These are phyloP conservation scores for Pseudogymnoascus sp. DNA, from an alignment of 2,329 filamentous ascomycete genomes.

Conservation along the genomic window DNA sequence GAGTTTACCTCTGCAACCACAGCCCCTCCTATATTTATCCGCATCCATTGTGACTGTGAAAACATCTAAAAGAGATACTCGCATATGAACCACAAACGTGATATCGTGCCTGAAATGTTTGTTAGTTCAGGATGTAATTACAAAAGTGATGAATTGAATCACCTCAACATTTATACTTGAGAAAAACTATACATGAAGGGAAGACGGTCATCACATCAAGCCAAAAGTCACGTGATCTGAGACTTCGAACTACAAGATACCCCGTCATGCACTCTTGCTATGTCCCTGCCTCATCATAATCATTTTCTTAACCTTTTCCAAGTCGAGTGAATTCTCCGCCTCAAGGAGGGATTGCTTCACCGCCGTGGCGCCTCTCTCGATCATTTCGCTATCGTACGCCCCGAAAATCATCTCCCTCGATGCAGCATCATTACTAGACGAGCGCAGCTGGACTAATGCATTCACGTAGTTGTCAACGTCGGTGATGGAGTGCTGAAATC, in stretches of 20 bases:
- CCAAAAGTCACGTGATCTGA: background rate
- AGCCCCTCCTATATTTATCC: background rate
- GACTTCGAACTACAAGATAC: background rate
- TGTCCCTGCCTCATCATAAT: slow-evolving; percentile 28
- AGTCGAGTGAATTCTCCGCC: slow-evolving; percentile 26
- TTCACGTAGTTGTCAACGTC: slow-evolving; percentile 34
- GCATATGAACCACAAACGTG: background rate
- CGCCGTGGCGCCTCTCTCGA: slow-evolving; percentile 28
- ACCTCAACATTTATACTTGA: background rate
- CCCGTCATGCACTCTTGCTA: slow-evolving; percentile 17
- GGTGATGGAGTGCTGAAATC: slow-evolving; percentile 36
- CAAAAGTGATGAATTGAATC: background rate
- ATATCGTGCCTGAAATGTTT: background rate
- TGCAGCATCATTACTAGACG: slow-evolving; percentile 6
- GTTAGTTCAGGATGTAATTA: background rate
- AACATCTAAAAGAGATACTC: background rate
- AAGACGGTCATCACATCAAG: background rate
- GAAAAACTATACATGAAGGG: background rate
- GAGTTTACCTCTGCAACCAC: too few species aligned
- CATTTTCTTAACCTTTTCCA: slow-evolving; percentile 26
- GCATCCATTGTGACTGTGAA: background rate
- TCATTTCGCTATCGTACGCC: slow-evolving; percentile 28
- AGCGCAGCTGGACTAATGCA: slow-evolving; percentile 23
- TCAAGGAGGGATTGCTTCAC: slow-evolving; percentile 30
- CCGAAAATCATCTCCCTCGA: slow-evolving; percentile 19